Evolutionary conservation across 805 yeast genomes (phyloP).

Genomic region (Cyberlindnera galapagoensis): DNA sequence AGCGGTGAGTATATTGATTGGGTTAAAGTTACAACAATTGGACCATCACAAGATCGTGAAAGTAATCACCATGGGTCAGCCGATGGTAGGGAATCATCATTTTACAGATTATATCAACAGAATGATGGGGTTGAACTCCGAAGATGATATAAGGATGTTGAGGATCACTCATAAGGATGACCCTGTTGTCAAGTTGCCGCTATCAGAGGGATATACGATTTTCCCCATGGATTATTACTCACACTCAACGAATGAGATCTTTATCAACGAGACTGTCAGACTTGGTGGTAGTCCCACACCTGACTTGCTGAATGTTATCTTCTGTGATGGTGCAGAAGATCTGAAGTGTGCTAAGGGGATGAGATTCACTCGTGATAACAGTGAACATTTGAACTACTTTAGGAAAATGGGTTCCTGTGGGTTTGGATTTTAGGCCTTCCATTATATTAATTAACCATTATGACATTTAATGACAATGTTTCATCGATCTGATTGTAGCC

Average conservation of each 20-base stretch:
- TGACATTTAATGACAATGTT: no score
- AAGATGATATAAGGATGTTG: slow-evolving; percentile 4
- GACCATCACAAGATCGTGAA: not conserved
- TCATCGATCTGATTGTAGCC: no score
- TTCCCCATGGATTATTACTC: slow-evolving; percentile 14
- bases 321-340: slow-evolving; percentile 60
- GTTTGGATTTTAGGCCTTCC: slow-evolving; percentile 6
- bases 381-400: slow-evolving; percentile 24
- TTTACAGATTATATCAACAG: slow-evolving; percentile 14
- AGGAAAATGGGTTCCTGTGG: slow-evolving; percentile 25
- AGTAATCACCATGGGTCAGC: slow-evolving; percentile 24
- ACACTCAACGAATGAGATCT: slow-evolving; percentile 19
- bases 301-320: slow-evolving; percentile 53
- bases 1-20: slow-evolving; percentile 17
- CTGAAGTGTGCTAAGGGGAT: slow-evolving; percentile 38
- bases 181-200: slow-evolving; percentile 23
- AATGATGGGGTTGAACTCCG: slow-evolving; percentile 4
- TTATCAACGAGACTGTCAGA: slow-evolving; percentile 16
- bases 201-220: slow-evolving; percentile 9
- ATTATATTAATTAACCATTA: no score
- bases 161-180: slow-evolving; percentile 22
- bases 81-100: slow-evolving; percentile 19
- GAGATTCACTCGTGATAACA: slow-evolving; percentile 15
- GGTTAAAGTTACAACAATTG: slow-evolving; percentile 5
- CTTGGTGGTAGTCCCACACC: slow-evolving; percentile 14